Conservation (phyloP, 1,284 basidiomycete genomes). For the Boletus semigastroideus region DNA sequence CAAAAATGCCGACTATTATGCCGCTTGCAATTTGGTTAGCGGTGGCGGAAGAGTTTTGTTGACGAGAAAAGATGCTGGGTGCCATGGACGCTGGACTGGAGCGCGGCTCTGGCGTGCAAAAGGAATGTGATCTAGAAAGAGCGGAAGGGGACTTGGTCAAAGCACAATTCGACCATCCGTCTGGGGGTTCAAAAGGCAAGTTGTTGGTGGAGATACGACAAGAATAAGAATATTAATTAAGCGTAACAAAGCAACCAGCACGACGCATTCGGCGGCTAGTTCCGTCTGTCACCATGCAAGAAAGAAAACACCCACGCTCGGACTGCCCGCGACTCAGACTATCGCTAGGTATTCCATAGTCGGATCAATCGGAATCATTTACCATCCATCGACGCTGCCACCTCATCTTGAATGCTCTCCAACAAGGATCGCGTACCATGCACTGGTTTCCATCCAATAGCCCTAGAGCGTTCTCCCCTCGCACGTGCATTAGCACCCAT, state of each 20-base stretch:
- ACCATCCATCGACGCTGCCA: constrained; percentile 13
- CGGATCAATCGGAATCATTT: not conserved
- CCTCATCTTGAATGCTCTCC: constrained; percentile 31
- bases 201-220: not conserved
- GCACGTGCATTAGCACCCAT: constrained; percentile 44
- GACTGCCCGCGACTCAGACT: too few relatives aligned
- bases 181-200: not conserved
- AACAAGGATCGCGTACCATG: constrained; percentile 31
- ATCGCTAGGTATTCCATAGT: not conserved
- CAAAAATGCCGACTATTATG: constrained; percentile 7
- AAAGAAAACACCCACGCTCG: too few relatives aligned
- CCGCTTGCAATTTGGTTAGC: constrained; percentile 48
- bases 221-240: constrained; percentile 8
- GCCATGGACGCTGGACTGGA: constrained; percentile 18
- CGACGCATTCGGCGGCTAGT: constrained; percentile 7
- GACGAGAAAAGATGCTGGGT: constrained; percentile 9
- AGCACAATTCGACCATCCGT: constrained; percentile 6
- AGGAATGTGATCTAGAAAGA: constrained; percentile 12
- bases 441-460: constrained; percentile 41
- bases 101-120: not conserved
- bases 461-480: constrained; percentile 39
- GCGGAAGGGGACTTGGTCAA: constrained; percentile 6
- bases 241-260: not conserved
- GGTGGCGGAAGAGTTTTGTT: not conserved
- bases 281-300: constrained; percentile 10